A percentile compares a stretch with the other conserved stretches of the same genome.
Conservation (phyloP, 306 rosid genomes). For the Gillenia trifoliata region DNA sequence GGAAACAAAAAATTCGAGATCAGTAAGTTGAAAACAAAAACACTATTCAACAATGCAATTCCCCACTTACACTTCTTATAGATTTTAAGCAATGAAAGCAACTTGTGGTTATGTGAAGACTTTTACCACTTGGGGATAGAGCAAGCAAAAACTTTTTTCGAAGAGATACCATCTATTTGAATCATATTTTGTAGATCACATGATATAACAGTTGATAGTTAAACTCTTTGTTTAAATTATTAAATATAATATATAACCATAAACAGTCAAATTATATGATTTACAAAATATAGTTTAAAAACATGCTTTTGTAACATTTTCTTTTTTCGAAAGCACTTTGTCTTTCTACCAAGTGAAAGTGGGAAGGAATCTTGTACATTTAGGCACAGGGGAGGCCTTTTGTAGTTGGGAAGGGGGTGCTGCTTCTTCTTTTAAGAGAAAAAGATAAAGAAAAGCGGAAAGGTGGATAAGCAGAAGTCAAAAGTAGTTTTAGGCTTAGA, state of each 20-base stretch:
- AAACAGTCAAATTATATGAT: no score
- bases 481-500: conserved; percentile 9
- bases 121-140: neutral
- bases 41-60: no score
- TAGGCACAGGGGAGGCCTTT: neutral
- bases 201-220: no score
- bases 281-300: no score
- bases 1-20: no score
- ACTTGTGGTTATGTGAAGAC: neutral
- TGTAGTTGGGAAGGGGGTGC: neutral
- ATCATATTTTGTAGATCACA: no score
- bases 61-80: neutral
- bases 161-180: no score
- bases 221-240: no score
- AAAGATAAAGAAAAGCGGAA: neutral
- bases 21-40: no score
- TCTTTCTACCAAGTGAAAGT: neutral
- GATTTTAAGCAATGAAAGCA: neutral
- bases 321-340: neutral
- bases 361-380: neutral
- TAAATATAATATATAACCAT: no score
- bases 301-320: no score
- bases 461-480: conserved; percentile 9
- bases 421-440: neutral
- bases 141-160: neutral